Conservation (phyloP, 1,139 yeast species). For the Tardiomyces blankii region DNA sequence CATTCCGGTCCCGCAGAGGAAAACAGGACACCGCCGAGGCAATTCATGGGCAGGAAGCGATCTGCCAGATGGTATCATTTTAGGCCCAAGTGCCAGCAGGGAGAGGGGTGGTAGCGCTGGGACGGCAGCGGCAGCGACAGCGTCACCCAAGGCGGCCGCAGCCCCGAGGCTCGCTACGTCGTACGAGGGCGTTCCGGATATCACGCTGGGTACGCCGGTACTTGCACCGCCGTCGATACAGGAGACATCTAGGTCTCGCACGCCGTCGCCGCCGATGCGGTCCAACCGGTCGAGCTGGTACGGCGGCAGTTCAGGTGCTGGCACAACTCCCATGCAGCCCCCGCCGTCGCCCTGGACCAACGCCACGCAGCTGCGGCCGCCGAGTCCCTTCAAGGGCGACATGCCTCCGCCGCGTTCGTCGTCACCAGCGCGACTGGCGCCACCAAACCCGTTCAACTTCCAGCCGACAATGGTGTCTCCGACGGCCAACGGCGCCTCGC, state of each 20-base stretch:
- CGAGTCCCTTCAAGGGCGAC: not conserved
- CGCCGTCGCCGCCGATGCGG: not conserved
- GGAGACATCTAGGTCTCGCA: not conserved
- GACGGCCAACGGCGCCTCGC: slow-evolving; percentile 2
- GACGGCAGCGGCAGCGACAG: not conserved
- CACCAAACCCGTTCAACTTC: slow-evolving; percentile 26
- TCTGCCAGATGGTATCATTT: not conserved
- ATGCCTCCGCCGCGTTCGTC: not conserved
- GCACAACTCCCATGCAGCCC: not conserved
- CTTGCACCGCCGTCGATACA: not conserved
- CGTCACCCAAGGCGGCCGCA: not conserved
- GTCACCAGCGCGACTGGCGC: not conserved
- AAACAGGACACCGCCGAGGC: not conserved
- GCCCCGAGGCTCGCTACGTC: not conserved
- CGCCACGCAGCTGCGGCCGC: not conserved
- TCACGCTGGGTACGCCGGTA: not conserved
- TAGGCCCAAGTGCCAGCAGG: not conserved
- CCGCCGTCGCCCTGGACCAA: not conserved
- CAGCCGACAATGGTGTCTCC: slow-evolving; percentile 20
- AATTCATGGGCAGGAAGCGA: not conserved
- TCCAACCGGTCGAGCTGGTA: not conserved
- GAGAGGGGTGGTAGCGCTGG: not conserved
- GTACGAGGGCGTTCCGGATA: not conserved
- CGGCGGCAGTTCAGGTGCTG: not conserved
- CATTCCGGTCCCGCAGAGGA: not conserved